Percentiles rank a stretch among this genome's conserved stretches.
These are phyloP conservation scores for Euphorbia pulcherrima DNA, from an alignment of 345 rosid species.

Conservation along the genomic window DNA sequence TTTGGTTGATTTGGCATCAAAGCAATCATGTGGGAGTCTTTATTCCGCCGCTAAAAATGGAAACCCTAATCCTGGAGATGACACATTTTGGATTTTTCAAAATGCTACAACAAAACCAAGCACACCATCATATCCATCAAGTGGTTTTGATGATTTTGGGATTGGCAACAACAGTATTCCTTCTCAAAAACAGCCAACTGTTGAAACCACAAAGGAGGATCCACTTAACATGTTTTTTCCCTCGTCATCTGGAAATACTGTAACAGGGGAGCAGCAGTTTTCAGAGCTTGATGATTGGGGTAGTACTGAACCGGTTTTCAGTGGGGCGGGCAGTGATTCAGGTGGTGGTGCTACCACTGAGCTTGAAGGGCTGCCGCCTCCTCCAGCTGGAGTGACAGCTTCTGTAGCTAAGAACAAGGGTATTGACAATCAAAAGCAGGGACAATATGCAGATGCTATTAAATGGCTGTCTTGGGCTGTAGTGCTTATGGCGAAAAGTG, in stretches of 20 bases:
- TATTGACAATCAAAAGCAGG: slow-evolving; percentile 76
- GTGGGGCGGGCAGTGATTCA: slow-evolving; percentile 48
- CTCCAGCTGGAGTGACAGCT: slow-evolving; percentile 80
- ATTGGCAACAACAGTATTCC: slow-evolving; percentile 38
- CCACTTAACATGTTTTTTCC: slow-evolving; percentile 60
- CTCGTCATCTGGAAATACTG: slow-evolving; percentile 38
- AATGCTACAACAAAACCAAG: slow-evolving; percentile 49
- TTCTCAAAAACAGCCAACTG: slow-evolving; percentile 43
- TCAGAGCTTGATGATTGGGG: slow-evolving; percentile 81
- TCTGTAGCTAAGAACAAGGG: slow-evolving; percentile 81
- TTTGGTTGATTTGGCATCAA: slow-evolving; percentile 64
- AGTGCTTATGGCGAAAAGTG: slow-evolving; percentile 68
- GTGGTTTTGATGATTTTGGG: slow-evolving; percentile 56
- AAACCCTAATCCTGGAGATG: slow-evolving; percentile 25
- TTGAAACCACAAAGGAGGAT: slow-evolving; percentile 42
- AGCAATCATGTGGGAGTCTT: slow-evolving; percentile 42
- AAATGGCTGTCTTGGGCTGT: slow-evolving; percentile 99
- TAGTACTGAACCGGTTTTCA: slow-evolving; percentile 56
- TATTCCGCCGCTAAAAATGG: slow-evolving; percentile 45
- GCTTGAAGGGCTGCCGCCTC: slow-evolving; percentile 96
- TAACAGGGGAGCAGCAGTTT: slow-evolving; percentile 44
- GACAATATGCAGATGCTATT: slow-evolving; percentile 94
- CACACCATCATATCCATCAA: slow-evolving; percentile 36
- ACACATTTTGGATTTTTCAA: slow-evolving; percentile 57
- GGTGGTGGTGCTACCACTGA: slow-evolving; percentile 65